Evolutionary conservation across 257 asterid genomes (phyloP).

Genomic region (Salvia rosmarinus): DNA sequence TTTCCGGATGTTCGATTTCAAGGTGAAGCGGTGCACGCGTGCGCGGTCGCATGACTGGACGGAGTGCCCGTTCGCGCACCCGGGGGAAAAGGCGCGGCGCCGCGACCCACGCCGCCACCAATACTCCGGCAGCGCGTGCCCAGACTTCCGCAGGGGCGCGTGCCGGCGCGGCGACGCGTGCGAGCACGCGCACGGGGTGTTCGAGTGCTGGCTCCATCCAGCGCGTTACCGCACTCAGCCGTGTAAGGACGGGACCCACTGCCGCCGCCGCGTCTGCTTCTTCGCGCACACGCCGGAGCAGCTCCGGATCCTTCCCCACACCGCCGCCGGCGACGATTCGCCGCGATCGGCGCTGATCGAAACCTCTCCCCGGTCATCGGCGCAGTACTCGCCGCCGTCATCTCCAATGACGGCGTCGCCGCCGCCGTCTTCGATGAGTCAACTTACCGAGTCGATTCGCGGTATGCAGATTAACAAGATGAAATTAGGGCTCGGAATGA

Average conservation of each 20-base stretch:
- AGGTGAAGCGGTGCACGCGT: slow-evolving; percentile 55
- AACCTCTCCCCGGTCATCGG: slow-evolving; percentile 34
- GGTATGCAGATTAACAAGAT: slow-evolving; percentile 43
- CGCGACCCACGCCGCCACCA: slow-evolving; percentile 52
- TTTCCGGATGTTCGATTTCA: slow-evolving; percentile 65
- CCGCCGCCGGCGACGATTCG: slow-evolving; percentile 31
- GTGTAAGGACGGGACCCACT: slow-evolving; percentile 63
- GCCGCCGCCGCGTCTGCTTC: slow-evolving; percentile 59
- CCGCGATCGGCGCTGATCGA: slow-evolving; percentile 31
- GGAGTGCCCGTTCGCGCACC: slow-evolving; percentile 62
- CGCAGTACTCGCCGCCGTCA: slow-evolving; percentile 42
- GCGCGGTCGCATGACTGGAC: slow-evolving; percentile 65
- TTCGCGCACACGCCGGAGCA: slow-evolving; percentile 62
- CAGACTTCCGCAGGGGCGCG: slow-evolving; percentile 56
- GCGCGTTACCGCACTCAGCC: slow-evolving; percentile 69
- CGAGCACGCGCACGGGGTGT: slow-evolving; percentile 66
- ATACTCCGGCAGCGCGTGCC: slow-evolving; percentile 58
- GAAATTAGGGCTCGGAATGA: slow-evolving; percentile 34
- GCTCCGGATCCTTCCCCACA: slow-evolving; percentile 46
- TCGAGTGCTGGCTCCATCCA: slow-evolving; percentile 72
- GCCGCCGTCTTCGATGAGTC: slow-evolving; percentile 47
- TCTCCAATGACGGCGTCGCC: slow-evolving; percentile 45
- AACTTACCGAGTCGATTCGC: slow-evolving; percentile 46
- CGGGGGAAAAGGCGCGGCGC: slow-evolving; percentile 64
- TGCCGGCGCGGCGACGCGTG: slow-evolving; percentile 53